Percentiles rank a stretch among this genome's conserved stretches.
phyloP scores from a whole-genome alignment of 1,284 basidiomycete species.

The Cystobasidiaceae sp. region DNA sequence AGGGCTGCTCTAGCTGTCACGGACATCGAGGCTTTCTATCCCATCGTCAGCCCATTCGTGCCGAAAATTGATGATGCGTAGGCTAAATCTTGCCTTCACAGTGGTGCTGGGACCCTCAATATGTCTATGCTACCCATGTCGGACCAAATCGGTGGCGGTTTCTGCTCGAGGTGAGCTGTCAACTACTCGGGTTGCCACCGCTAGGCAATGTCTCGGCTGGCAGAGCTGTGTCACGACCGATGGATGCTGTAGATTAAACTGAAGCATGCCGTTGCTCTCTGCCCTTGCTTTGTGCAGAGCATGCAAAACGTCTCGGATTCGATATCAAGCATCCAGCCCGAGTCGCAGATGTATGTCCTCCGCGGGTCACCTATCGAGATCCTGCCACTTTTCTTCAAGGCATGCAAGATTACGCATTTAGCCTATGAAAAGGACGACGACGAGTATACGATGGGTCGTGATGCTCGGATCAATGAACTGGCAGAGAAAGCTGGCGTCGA shows the following conservation, averaged over 20 bases:
- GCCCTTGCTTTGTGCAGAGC: slow-evolving; percentile 1
- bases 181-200: too few relatives aligned
- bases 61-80: neutral
- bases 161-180: slow-evolving; percentile 47
- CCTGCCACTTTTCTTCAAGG: slow-evolving; percentile 49
- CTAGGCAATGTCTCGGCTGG: too few relatives aligned
- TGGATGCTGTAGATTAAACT: neutral
- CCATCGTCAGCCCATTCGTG: slow-evolving; percentile 31
- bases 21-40: slow-evolving; percentile 49
- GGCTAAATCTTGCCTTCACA: slow-evolving; percentile 12
- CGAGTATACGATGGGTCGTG: slow-evolving; percentile 42
- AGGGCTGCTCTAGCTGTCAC: slow-evolving; percentile 48
- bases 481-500: slow-evolving; percentile 45
- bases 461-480: slow-evolving; percentile 41
- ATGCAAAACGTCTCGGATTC: slow-evolving; percentile 49
- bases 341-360: slow-evolving; percentile 51
- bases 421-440: slow-evolving; percentile 36
- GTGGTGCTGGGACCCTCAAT: slow-evolving; percentile 47
- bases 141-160: slow-evolving; percentile 53
- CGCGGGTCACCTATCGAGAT: slow-evolving; percentile 51
- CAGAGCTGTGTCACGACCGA: too few relatives aligned
- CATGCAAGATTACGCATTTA: slow-evolving; percentile 50
- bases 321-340: slow-evolving; percentile 48
- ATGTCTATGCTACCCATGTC: slow-evolving; percentile 40
- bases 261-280: neutral